Base-by-base conservation (phyloP, 768 basidiomycete genomes). In the Phanerodontia chrysosporium region DNA sequence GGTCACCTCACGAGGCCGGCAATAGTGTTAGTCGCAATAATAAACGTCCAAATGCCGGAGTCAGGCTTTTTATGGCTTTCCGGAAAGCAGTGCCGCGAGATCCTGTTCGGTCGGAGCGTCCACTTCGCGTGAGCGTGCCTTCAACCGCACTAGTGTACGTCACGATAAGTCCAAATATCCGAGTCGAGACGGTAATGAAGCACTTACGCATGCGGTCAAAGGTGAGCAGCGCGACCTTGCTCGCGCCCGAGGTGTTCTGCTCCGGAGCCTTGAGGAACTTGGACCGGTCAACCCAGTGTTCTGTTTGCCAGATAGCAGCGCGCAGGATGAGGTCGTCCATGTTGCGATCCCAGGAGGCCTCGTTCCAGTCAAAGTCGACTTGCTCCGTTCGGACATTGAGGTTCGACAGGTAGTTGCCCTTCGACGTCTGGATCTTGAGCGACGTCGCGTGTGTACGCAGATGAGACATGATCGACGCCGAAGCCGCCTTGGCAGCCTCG, bases 261-360 rank as follows among this genome's bases (percentile, higher is more conserved):
- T 68, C 70, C 8, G 69, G 64, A 21, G 67, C 71, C 59, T 81
- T 82, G 52, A 98, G 79, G 70, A 96, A 75, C 3, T 76, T 78
- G 0, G 92, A 87, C 18, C 94, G 85, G 74, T 96, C 92, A 32
- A 87, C 76, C 86, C 94, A 98, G 68, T 98, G 93, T 32, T 93
- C 89, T 55, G 89, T 82, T 68, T 98, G 96, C 91, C 94, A 98
- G 51, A 90, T 81, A 18, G 92, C 95, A 35, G 94, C 90, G 67
- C 90, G 88, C 45, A 98, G 80, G 59, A 99, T 97, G 55, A 95
- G 78, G 67, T 98, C 96, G 67, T 98, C 97, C 92, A 97, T 95
- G 60, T 82, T 92, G 39, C 89, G 81, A 48, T 89, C 88, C 73
- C 76, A 75, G 4, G 72, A 69, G 58, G 62, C 63, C 27, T 66